A percentile compares a stretch with the other conserved stretches of the same genome.
Evolutionary conservation across 2,329 filamentous ascomycete genomes (phyloP).

Genomic region (Fusarium ambrosium): DNA sequence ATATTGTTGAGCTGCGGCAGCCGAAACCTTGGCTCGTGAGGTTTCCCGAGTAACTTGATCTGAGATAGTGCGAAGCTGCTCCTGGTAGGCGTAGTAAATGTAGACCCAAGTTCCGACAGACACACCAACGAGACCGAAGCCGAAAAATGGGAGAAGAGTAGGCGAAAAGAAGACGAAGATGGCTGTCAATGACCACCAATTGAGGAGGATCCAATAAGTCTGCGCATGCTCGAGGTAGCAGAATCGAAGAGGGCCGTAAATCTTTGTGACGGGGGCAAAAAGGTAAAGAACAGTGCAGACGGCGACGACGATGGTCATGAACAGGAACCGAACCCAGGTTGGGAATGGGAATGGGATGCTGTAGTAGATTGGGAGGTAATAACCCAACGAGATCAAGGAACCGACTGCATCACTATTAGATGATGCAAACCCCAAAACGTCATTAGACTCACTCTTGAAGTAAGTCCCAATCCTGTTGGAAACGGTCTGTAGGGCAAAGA

Average conservation of each 20-base stretch:
- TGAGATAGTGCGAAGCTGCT: slow-evolving; percentile 17
- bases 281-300: slow-evolving; percentile 10
- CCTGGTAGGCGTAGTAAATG: slow-evolving; percentile 18
- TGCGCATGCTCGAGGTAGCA: slow-evolving; percentile 35
- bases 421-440: not conserved
- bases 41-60: slow-evolving; percentile 8
- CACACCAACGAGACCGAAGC: slow-evolving; percentile 18
- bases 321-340: slow-evolving; percentile 21
- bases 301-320: not conserved
- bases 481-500: slow-evolving; percentile 25
- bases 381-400: slow-evolving; percentile 19
- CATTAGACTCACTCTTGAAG: slow-evolving; percentile 8
- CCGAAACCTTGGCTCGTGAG: slow-evolving; percentile 22
- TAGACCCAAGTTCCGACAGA: slow-evolving; percentile 27
- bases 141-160: not conserved
- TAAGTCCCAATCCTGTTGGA: slow-evolving; percentile 23
- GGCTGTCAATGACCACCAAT: slow-evolving; percentile 31
- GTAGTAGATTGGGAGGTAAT: slow-evolving; percentile 26
- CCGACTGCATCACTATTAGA: slow-evolving; percentile 11
- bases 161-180: slow-evolving; percentile 29
- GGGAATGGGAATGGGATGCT: slow-evolving; percentile 16
- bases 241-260: slow-evolving; percentile 30
- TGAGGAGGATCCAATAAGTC: slow-evolving; percentile 29
- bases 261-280: slow-evolving; percentile 21
- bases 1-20: slow-evolving; percentile 21